Conservation (phyloP, 345 rosid species). For the Excoecaria agallocha region DNA sequence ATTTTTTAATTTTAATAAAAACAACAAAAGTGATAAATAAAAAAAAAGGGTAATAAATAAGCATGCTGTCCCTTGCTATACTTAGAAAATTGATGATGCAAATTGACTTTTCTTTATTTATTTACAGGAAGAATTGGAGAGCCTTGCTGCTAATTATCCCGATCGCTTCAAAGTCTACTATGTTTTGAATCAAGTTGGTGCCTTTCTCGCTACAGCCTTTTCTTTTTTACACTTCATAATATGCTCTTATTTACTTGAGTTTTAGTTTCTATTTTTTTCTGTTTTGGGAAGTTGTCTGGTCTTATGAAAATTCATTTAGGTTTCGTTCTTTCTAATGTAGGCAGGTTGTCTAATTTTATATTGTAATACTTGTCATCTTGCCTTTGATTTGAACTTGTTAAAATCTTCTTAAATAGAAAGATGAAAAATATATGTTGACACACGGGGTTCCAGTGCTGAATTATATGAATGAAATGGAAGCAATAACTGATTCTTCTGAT, state of each 20-base stretch:
- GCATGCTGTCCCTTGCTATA: not conserved
- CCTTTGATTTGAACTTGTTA: not conserved
- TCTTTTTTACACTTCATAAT: not conserved
- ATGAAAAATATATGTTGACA: not conserved
- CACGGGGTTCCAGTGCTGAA: not conserved
- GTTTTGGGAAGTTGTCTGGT: not conserved
- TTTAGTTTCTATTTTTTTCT: not conserved
- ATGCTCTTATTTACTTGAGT: not conserved
- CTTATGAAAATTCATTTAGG: not conserved
- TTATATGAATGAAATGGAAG: not conserved
- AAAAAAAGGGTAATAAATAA: not conserved
- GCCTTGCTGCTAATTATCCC: slow-evolving; percentile 60
- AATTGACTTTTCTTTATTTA: slow-evolving; percentile 3
- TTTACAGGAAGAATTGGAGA: slow-evolving; percentile 80
- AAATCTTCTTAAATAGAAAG: not conserved
- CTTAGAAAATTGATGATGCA: not conserved
- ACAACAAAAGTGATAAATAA: too few species aligned
- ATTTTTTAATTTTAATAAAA: too few species aligned
- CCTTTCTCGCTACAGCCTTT: not conserved
- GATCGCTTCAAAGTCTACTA: slow-evolving; percentile 68
- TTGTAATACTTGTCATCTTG: not conserved
- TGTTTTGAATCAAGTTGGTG: slow-evolving; percentile 88
- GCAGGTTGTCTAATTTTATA: not conserved
- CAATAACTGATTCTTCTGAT: not conserved
- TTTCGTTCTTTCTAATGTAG: not conserved